These are phyloP conservation scores for Neonectria neomacrospora DNA, from an alignment of 2,329 filamentous ascomycete species.

Conservation along the genomic window DNA sequence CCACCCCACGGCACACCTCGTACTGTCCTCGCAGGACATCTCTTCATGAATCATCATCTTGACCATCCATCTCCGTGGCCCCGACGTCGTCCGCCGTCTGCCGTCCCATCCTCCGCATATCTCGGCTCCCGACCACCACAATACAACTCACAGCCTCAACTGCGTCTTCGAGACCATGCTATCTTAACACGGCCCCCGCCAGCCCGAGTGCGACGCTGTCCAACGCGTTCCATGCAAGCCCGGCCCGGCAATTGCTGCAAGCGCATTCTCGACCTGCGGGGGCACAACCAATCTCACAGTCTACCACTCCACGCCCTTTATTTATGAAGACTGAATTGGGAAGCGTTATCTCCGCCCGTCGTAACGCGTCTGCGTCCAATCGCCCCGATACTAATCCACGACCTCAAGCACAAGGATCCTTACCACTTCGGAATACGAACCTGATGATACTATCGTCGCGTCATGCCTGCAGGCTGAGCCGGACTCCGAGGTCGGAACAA, in stretches of 20 bases:
- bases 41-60: neutral
- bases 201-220: neutral
- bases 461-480: neutral
- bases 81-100: no score
- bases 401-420: neutral
- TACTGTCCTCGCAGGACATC: neutral
- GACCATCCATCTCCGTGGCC: neutral
- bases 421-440: slow-evolving; percentile 22
- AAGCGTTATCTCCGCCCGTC: neutral
- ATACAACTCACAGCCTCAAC: neutral
- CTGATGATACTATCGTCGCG: neutral
- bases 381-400: neutral
- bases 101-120: neutral
- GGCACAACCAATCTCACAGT: neutral
- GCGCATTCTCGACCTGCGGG: neutral
- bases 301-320: neutral
- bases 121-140: slow-evolving; percentile 9
- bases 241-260: neutral
- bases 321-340: neutral
- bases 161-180: neutral
- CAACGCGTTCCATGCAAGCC: neutral
- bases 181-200: neutral
- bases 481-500: neutral
- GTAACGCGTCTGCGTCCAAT: neutral
- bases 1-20: neutral